Percentiles rank a stretch among this genome's conserved stretches.
Evolutionary conservation across 1,284 basidiomycete genomes (phyloP).

Genomic region (Mrakiaceae sp.): DNA sequence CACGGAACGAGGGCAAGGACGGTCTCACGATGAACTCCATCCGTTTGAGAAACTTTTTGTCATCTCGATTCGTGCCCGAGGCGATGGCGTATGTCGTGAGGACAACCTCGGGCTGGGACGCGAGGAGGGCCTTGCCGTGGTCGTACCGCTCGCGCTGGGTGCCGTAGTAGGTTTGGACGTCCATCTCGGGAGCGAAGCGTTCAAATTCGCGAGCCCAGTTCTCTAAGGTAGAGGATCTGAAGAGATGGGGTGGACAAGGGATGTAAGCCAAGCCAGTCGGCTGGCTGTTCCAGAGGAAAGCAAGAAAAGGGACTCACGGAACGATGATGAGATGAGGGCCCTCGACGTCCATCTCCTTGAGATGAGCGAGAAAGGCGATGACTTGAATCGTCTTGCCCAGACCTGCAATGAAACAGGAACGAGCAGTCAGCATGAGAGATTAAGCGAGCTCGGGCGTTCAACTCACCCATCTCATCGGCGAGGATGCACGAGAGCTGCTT

Average conservation of each 20-base stretch:
- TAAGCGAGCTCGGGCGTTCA: conserved; percentile 1
- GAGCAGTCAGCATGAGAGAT: conserved; percentile 5
- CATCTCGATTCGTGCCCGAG: conserved; percentile 61
- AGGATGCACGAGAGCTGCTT: conserved; percentile 83
- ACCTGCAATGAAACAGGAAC: conserved; percentile 40
- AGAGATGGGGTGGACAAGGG: conserved; percentile 15
- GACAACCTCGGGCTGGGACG: conserved; percentile 53
- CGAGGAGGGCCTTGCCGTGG: conserved; percentile 40
- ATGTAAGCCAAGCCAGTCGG: background rate
- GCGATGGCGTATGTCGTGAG: conserved; percentile 95
- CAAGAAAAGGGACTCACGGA: conserved; percentile 49
- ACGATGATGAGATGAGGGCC: conserved; percentile 93
- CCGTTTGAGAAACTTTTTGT: conserved; percentile 81
- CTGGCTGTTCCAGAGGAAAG: background rate
- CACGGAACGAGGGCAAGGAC: background rate
- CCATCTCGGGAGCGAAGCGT: conserved; percentile 71
- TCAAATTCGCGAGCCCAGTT: conserved; percentile 98
- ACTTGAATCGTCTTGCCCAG: conserved; percentile 98
- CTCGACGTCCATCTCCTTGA: conserved; percentile 56
- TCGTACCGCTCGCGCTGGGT: conserved; percentile 73
- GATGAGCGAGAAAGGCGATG: conserved; percentile 84
- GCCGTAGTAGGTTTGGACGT: conserved; percentile 89
- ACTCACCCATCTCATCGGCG: conserved; percentile 92
- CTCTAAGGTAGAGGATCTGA: conserved; percentile 85
- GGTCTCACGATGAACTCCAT: conserved; percentile 74